A percentile compares a stretch with the other conserved stretches of the same genome.
phyloP scores from a whole-genome alignment of 495 filamentous ascomycete species.

The Hyaloscypha hepaticicola region DNA sequence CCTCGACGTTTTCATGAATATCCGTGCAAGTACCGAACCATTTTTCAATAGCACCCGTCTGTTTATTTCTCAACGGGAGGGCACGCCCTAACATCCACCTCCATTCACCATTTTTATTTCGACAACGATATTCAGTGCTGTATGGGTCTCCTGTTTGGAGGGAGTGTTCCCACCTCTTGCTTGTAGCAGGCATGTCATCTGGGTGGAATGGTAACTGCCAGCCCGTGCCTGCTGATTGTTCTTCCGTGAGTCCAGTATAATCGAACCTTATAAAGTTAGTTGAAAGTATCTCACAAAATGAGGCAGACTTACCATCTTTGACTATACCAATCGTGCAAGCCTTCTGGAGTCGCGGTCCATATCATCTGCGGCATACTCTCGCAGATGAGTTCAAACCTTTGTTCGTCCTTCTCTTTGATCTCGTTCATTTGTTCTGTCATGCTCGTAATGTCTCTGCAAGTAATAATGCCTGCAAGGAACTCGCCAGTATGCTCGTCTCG shows the following conservation, averaged over 20 bases:
- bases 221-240: conserved; percentile 44
- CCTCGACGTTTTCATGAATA: conserved; percentile 62
- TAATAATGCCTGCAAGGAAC: conserved; percentile 64
- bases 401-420: conserved; percentile 61
- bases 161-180: conserved; percentile 53
- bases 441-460: conserved; percentile 64
- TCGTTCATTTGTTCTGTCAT: conserved; percentile 55
- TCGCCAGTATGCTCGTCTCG: conserved; percentile 59
- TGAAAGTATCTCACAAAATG: not conserved
- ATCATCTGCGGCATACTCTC: conserved; percentile 69
- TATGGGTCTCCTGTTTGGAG: conserved; percentile 65
- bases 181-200: conserved; percentile 55
- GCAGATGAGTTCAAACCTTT: conserved; percentile 66
- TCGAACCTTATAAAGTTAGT: conserved; percentile 44
- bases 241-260: conserved; percentile 62
- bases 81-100: conserved; percentile 71
- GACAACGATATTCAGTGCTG: conserved; percentile 64
- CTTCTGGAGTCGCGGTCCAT: conserved; percentile 62
- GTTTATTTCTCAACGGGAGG: conserved; percentile 58
- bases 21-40: conserved; percentile 76
- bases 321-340: conserved; percentile 64
- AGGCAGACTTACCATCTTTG: conserved; percentile 48
- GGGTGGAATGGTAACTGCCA: conserved; percentile 48
- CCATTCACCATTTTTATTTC: conserved; percentile 60
- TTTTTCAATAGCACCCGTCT: conserved; percentile 61